Conservation (phyloP, 768 basidiomycete genomes). For the Lactarius evosmus region DNA sequence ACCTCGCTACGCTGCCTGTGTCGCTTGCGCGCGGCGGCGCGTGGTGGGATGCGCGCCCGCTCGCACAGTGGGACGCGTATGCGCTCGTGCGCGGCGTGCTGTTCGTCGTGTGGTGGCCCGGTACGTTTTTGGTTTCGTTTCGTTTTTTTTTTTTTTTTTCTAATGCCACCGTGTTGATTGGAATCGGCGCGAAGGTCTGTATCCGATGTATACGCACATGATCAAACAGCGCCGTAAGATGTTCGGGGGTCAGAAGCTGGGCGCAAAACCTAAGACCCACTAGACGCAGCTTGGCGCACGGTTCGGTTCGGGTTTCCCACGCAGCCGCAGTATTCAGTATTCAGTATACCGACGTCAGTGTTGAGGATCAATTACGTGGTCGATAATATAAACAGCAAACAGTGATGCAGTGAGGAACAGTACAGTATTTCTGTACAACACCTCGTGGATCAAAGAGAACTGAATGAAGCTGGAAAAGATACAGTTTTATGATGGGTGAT, state of each 20-base stretch:
- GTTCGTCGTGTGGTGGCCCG: conserved; percentile 86
- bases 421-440: neutral
- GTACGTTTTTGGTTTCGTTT: conserved; percentile 45
- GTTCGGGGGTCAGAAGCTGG: conserved; percentile 41
- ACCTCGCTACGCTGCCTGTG: conserved; percentile 67
- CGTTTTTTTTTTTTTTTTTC: neutral
- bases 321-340: no score
- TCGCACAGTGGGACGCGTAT: conserved; percentile 43
- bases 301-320: neutral
- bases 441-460: neutral
- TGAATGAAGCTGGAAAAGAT: neutral
- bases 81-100: conserved; percentile 43
- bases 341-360: neutral
- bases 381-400: neutral
- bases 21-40: conserved; percentile 35
- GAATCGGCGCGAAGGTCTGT: conserved; percentile 39
- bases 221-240: conserved; percentile 54
- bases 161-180: neutral
- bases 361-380: neutral
- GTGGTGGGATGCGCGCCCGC: conserved; percentile 10
- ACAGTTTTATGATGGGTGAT: neutral
- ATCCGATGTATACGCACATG: conserved; percentile 60
- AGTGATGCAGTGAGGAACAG: neutral
- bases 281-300: conserved; percentile 7
- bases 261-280: conserved; percentile 37